A percentile compares a stretch with the other conserved stretches of the same genome.
Evolutionary conservation across 495 filamentous ascomycete species (phyloP).

Genomic region (Aspergillus incahuasiensis): DNA sequence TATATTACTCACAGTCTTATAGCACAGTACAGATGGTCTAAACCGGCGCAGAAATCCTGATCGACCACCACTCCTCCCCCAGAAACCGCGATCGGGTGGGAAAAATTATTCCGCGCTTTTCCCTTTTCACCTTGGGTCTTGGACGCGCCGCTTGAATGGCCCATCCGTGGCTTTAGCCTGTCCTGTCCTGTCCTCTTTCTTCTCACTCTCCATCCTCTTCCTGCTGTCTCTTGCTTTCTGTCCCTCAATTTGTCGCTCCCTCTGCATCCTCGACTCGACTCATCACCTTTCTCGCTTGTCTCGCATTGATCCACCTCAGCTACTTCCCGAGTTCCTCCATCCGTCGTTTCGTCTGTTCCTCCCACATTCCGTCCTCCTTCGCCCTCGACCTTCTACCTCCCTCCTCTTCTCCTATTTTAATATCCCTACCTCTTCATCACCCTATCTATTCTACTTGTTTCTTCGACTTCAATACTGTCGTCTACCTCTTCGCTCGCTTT

Average conservation of each 20-base stretch:
- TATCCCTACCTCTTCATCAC: slow-evolving; percentile 26
- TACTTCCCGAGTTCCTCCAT: neutral
- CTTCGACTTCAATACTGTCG: slow-evolving; percentile 15
- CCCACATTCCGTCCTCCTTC: slow-evolving; percentile 23
- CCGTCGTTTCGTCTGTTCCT: slow-evolving; percentile 8
- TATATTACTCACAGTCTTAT: neutral
- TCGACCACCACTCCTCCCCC: slow-evolving; percentile 10
- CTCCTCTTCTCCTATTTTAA: slow-evolving; percentile 26
- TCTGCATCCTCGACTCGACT: slow-evolving; percentile 16
- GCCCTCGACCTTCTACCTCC: slow-evolving; percentile 20
- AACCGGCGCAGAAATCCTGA: neutral
- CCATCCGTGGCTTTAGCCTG: slow-evolving; percentile 26
- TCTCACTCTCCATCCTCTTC: slow-evolving; percentile 16
- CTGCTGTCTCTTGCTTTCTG: slow-evolving; percentile 13
- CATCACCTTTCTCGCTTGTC: slow-evolving; percentile 20
- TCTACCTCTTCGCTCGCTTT: slow-evolving; percentile 17
- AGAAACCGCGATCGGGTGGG: slow-evolving; percentile 19
- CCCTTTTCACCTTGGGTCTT: slow-evolving; percentile 29
- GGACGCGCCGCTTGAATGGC: slow-evolving; percentile 27
- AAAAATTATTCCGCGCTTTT: slow-evolving; percentile 31
- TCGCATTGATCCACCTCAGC: slow-evolving; percentile 12
- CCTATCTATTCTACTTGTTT: slow-evolving; percentile 29
- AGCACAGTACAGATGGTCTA: neutral
- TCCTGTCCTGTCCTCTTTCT: slow-evolving; percentile 10
- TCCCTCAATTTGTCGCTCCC: slow-evolving; percentile 17